phyloP scores from a whole-genome alignment of 495 filamentous ascomycete genomes.

The Xylaria acuta region DNA sequence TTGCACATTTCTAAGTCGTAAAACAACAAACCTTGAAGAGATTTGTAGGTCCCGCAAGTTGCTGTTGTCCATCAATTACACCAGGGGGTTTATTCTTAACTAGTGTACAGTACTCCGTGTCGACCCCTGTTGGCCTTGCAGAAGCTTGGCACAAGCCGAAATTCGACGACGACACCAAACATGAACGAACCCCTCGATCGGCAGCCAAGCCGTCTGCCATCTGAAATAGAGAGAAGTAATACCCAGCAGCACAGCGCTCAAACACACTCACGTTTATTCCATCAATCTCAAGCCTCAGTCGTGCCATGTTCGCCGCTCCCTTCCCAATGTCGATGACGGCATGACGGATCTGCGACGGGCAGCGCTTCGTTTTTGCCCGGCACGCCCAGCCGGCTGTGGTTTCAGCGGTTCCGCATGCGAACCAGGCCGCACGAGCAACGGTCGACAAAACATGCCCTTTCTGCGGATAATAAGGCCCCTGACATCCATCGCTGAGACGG shows the following conservation, averaged over 20 bases:
- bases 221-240: not conserved
- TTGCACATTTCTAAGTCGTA: not conserved
- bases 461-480: not conserved
- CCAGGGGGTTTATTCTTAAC: not conserved
- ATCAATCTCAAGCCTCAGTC: no score
- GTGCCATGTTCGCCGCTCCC: slow-evolving; percentile 8
- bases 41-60: not conserved
- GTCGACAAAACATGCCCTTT: not conserved
- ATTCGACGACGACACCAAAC: slow-evolving; percentile 4
- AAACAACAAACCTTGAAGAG: not conserved
- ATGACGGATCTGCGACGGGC: slow-evolving; percentile 24
- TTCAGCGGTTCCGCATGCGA: slow-evolving; percentile 8
- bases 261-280: not conserved
- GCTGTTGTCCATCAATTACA: not conserved
- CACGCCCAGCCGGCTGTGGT: slow-evolving; percentile 17
- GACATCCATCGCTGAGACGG: slow-evolving; percentile 3
- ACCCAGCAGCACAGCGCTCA: not conserved
- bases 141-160: not conserved
- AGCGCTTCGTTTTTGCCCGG: slow-evolving; percentile 2
- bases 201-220: slow-evolving; percentile 11
- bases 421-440: not conserved
- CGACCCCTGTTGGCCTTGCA: not conserved
- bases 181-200: slow-evolving; percentile 5
- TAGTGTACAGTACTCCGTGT: not conserved
- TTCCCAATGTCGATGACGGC: not conserved